These are phyloP conservation scores for Paraglomus brasilianum DNA, from an alignment of 192 early-diverging fungal species.

Conservation along the genomic window DNA sequence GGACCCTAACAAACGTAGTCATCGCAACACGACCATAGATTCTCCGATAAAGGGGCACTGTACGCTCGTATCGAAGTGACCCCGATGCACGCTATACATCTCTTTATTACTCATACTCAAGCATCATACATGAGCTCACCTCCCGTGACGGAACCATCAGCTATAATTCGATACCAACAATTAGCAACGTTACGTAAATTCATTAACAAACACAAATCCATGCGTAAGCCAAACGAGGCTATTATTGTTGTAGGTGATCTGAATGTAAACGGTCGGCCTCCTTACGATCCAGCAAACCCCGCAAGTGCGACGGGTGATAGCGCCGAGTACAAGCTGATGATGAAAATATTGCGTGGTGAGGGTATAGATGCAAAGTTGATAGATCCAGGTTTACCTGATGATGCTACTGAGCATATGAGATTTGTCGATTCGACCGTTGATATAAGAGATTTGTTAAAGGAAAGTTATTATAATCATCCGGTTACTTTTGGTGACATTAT, in stretches of 20 bases:
- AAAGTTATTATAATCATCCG: constrained; percentile 64
- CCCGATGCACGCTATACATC: constrained; percentile 50
- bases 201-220: constrained; percentile 37
- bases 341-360: constrained; percentile 48
- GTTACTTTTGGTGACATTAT: constrained; percentile 77
- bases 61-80: constrained; percentile 69
- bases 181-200: constrained; percentile 65
- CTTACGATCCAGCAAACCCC: constrained; percentile 24
- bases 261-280: constrained; percentile 61
- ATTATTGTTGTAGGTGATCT: constrained; percentile 69
- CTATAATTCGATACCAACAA: constrained; percentile 60
- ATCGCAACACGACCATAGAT: constrained; percentile 35
- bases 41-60: constrained; percentile 72
- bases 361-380: constrained; percentile 20
- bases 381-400: not conserved
- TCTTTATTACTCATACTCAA: constrained; percentile 86
- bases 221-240: constrained; percentile 46
- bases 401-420: not conserved
- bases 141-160: constrained; percentile 55
- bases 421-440: not conserved
- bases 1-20: not conserved
- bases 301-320: constrained; percentile 41
- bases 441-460: constrained; percentile 53
- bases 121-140: constrained; percentile 64
- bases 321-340: constrained; percentile 58